Evolutionary conservation across 2,329 filamentous ascomycete species (phyloP), one percentile per base, ranked within the genome.

Genomic region (Botrytis fabae): DNA sequence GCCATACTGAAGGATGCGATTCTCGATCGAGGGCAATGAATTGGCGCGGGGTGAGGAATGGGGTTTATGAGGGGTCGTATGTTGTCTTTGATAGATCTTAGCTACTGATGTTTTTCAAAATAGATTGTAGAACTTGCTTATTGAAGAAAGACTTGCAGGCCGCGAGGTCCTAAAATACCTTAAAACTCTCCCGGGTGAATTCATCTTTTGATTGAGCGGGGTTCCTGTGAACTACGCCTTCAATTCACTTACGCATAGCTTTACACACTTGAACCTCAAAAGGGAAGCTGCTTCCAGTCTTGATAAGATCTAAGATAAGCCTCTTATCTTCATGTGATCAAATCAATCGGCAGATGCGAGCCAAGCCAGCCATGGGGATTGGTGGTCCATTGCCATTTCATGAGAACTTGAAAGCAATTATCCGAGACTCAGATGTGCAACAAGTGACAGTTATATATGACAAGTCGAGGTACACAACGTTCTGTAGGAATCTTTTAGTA

Each of bases 391-490:
- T 40, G 35, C 22, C 16, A 25, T n/a, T 35, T 42, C 2, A 25
- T 35, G 25, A 63, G 14, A 12, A 16, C 25, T 68, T 42, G 54
- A 60, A 73, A 63, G 54, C 54, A 73, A 35, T 16, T 35, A 73
- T 73, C 71, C 65, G 65, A 73, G 46, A 71, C 72, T 32, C 35
- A 65, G 72, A 73, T n/a, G 40, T 71, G 68, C 72, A 65, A 73
- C 72, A 73, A 71, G 65, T 57, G 18, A 16, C n/a, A 25, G 32
- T 16, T 6, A 44, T n/a, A 54, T 65, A 12, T 70, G 70, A 68
- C 62, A 10, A 60, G 62, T 72, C 40, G 25, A 25, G 35, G 46
- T 12, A 61, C 46, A 54, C 64, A 40, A 38, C 44, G 12, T 35
- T 48, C 16, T 22, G 16, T n/a, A 51, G 51, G 22, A 8, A 4